phyloP scores from a whole-genome alignment of 2,329 filamentous ascomycete genomes.

The Cercospora sp. region DNA sequence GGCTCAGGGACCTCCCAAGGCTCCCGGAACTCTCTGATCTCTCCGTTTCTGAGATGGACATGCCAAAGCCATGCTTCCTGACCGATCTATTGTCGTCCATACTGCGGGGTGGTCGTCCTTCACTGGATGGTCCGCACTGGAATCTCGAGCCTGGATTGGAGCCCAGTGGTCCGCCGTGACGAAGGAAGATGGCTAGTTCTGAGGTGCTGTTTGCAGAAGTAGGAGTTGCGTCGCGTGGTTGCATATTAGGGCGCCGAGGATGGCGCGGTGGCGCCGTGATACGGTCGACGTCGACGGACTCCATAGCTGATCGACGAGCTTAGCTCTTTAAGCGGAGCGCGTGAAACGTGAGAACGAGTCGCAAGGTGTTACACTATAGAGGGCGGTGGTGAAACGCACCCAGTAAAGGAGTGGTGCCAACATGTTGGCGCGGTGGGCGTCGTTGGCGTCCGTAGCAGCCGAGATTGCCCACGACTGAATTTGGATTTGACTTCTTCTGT shows the following conservation, averaged over 20 bases:
- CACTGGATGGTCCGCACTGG: conserved; percentile 10
- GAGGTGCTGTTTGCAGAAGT: conserved; percentile 11
- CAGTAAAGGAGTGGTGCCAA: conserved; percentile 9
- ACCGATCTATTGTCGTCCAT: background rate
- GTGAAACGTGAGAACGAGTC: conserved; percentile 11
- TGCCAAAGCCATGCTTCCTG: conserved; percentile 1
- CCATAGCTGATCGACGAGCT: conserved; percentile 8
- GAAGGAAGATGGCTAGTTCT: conserved; percentile 11
- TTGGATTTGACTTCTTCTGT: conserved; percentile 4
- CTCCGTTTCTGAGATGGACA: conserved; percentile 5
- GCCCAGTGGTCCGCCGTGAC: conserved; percentile 11
- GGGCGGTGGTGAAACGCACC: background rate
- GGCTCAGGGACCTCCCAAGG: conserved; percentile 6
- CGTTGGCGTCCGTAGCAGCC: conserved; percentile 7
- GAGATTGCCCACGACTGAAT: conserved; percentile 3
- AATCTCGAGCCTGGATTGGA: conserved; percentile 9
- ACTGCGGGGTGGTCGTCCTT: background rate
- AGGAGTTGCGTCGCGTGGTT: conserved; percentile 14
- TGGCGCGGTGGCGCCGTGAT: conserved; percentile 2
- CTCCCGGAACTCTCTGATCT: background rate
- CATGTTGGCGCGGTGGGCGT: conserved; percentile 5
- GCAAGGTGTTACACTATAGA: conserved; percentile 2
- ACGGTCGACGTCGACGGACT: conserved; percentile 3
- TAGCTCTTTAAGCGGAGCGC: background rate
- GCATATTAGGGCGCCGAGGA: conserved; percentile 10